phyloP scores from a whole-genome alignment of 306 rosid species.

The Prosopis cineraria region DNA sequence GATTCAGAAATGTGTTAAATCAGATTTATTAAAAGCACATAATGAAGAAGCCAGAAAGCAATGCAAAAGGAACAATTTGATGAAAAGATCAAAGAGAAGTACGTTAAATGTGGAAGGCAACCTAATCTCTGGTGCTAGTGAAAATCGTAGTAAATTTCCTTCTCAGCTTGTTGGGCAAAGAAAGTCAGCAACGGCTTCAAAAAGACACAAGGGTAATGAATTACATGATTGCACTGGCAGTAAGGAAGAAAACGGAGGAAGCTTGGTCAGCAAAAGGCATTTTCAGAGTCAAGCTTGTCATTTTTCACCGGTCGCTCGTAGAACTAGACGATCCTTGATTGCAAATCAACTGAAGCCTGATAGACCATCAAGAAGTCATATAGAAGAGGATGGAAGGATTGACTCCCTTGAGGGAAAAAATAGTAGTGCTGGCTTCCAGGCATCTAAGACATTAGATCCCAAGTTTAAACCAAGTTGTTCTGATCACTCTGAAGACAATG shows the following conservation, averaged over 20 bases:
- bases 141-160: constrained; percentile 22
- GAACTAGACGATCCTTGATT: constrained; percentile 66
- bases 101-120: constrained; percentile 37
- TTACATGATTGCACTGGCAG: constrained; percentile 27
- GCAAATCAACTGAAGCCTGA: constrained; percentile 40
- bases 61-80: constrained; percentile 25
- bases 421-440: constrained; percentile 31
- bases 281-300: constrained; percentile 35
- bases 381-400: constrained; percentile 31
- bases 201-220: constrained; percentile 33
- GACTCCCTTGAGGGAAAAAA: constrained; percentile 33
- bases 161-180: constrained; percentile 31
- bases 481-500: constrained; percentile 31
- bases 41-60: constrained; percentile 37
- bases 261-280: constrained; percentile 30
- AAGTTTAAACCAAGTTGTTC: constrained; percentile 41
- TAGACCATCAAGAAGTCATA: constrained; percentile 35
- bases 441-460: constrained; percentile 32
- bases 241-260: constrained; percentile 19
- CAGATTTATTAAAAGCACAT: constrained; percentile 38
- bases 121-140: constrained; percentile 28
- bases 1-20: constrained; percentile 44
- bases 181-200: constrained; percentile 37
- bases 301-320: constrained; percentile 55
- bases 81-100: constrained; percentile 39